Evolutionary conservation across 495 filamentous ascomycete genomes (phyloP), one percentile per base, ranked within the genome.

Genomic region (Thozetella sp.): DNA sequence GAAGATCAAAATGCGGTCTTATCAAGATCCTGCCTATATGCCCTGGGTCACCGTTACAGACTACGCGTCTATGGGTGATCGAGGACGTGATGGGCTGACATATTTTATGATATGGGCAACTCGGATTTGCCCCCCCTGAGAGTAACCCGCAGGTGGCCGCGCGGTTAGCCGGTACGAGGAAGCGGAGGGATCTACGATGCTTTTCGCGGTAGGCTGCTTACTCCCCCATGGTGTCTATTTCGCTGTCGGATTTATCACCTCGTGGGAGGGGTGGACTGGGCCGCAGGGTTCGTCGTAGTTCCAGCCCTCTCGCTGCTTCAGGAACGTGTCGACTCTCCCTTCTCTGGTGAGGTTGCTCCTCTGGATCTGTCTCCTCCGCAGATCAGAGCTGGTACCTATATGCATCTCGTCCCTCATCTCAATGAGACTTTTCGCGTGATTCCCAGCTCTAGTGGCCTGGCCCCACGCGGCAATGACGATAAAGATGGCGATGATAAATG

Each of bases 311-410:
- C 90, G 81, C 37, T 88, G 82, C 65, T 83, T 80, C 22, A 96
- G 65, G 65, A 96, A 96, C n/a, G 70, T 81, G 61, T 91, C 76
- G 30, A 97, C 83, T 53, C 90, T 82, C 61, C 85, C 86, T 50
- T 91, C 82, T 40, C 78, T 82, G 55, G 73, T 77, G 58, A 81
- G 77, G 26, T 75, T 68, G 2, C 73, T 72, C 52, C 81, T 76
- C 43, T 81, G 74, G 50, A 75, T 77, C 60, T 86, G 79, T n/a
- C 84, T 79, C 43, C 77, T 76, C 19, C 68, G 78, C 63, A 96
- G 67, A 27, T 88, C 83, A 51, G 83, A 79, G 63, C 80, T 84
- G 45, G 90, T 86, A 59, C 85, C 77, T 34, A 79, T 79, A 63
- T 91, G 88, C 25, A 86, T 65, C 58, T 84, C 72, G 60, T 88